Base-by-base conservation (phyloP, 805 yeast species). In the Cyberlindnera maclurae region DNA sequence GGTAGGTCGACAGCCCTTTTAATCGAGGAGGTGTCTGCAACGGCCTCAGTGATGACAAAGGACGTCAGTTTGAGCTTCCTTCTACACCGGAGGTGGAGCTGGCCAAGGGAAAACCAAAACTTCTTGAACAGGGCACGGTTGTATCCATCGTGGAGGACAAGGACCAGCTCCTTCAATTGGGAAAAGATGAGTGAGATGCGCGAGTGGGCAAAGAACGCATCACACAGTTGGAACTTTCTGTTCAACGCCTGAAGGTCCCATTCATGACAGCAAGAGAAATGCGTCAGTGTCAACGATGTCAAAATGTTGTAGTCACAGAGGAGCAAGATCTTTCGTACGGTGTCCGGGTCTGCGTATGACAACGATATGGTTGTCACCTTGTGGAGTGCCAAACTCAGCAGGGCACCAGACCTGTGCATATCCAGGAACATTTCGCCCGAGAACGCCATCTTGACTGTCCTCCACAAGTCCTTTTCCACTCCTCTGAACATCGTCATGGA, bases 141-240 rank as follows among this genome's bases (percentile, higher is more conserved):
- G 24, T 37, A 33, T 2, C 47, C 43, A 39, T 42, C 29, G 36
- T 42, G 47, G 4, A 34, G 20, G 3, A 27, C 36, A 4, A 44
- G 4, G 7, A 32, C 24, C 3, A 41, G 16, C 12, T 12, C 12
- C 6, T 39, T 22, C 6, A 44, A 24, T 3, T 15, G 12, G 8
- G 12, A 12, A 20, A 44, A 39, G n/a, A 39, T 34, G 8, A 15
- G 12, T 12, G 18, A 8, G 12, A 42, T 31, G n/a, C 35, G 30
- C 5, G 26, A 12, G 16, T 18, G 34, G 15, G 37, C 18, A 15
- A 44, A 44, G 27, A 44, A 37, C 10, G 31, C 31, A 34, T 39
- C 43, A 28, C 29, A 26, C 30, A 35, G 15, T 5, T 30, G 28
- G 18, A 38, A 26, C 34, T 29, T 35, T 8, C 28, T 26, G 5